Percentiles rank a stretch among this genome's conserved stretches.
Conservation (phyloP, 768 basidiomycete genomes). For the Suillus luteus region DNA sequence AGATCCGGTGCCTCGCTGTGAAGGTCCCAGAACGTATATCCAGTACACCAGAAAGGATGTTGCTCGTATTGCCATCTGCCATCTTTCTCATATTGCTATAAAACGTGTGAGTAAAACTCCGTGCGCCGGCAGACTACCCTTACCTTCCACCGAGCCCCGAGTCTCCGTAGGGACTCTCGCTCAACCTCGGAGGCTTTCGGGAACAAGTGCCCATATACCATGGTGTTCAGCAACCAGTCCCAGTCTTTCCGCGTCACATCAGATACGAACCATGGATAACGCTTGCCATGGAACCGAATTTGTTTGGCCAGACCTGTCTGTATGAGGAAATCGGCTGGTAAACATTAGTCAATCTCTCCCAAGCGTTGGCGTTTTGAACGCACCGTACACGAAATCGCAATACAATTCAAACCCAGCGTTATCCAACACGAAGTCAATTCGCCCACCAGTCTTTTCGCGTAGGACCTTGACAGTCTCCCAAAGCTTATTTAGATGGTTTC, state of each 20-base stretch:
- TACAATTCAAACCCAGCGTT: constrained; percentile 87
- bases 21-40: constrained; percentile 91
- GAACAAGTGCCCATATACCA: constrained; percentile 93
- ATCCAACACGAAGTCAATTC: constrained; percentile 82
- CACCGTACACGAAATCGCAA: constrained; percentile 85
- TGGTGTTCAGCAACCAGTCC: constrained; percentile 86
- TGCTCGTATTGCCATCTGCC: constrained; percentile 95
- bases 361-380: constrained; percentile 21
- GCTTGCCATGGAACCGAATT: constrained; percentile 94
- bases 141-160: constrained; percentile 92
- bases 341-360: constrained; percentile 16
- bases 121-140: constrained; percentile 2
- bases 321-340: constrained; percentile 85
- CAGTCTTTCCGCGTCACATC: constrained; percentile 94
- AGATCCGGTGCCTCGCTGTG: constrained; percentile 85
- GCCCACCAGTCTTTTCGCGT: constrained; percentile 67
- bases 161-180: constrained; percentile 73
- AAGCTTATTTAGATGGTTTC: constrained; percentile 71
- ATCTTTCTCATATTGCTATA: constrained; percentile 86
- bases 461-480: constrained; percentile 78
- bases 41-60: constrained; percentile 95
- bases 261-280: constrained; percentile 93
- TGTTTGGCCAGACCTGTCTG: constrained; percentile 85
- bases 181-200: constrained; percentile 78
- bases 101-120: not conserved